Percentiles rank a stretch among this genome's conserved stretches.
These are phyloP conservation scores for Venturiaceae sp. DNA, from an alignment of 2,329 filamentous ascomycete genomes.

Conservation along the genomic window DNA sequence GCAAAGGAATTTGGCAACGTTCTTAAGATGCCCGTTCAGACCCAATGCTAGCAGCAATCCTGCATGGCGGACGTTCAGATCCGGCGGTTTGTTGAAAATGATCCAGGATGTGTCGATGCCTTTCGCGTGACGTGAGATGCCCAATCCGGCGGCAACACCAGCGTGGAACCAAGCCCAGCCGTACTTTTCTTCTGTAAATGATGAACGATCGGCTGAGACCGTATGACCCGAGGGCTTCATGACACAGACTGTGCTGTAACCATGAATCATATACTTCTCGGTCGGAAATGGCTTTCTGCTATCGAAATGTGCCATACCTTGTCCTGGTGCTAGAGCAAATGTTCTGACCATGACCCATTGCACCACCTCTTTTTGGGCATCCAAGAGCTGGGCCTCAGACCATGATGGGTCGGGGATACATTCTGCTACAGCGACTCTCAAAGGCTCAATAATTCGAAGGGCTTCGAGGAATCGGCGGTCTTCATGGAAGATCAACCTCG, in stretches of 20 bases:
- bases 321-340: slow-evolving; percentile 77
- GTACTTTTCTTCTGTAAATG: slow-evolving; percentile 91
- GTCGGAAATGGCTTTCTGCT: slow-evolving; percentile 82
- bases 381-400: slow-evolving; percentile 78
- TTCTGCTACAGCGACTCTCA: slow-evolving; percentile 68
- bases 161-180: slow-evolving; percentile 99
- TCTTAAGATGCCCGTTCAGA: slow-evolving; percentile 88
- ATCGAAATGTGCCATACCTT: slow-evolving; percentile 80
- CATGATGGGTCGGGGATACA: slow-evolving; percentile 65
- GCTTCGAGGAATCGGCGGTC: slow-evolving; percentile 86
- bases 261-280: slow-evolving; percentile 80
- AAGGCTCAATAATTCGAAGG: slow-evolving; percentile 73
- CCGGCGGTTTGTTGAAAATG: slow-evolving; percentile 89
- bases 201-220: slow-evolving; percentile 79
- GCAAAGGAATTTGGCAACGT: slow-evolving; percentile 92
- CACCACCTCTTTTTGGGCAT: slow-evolving; percentile 85
- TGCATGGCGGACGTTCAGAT: slow-evolving; percentile 91
- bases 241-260: slow-evolving; percentile 84
- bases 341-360: slow-evolving; percentile 80
- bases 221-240: slow-evolving; percentile 89
- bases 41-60: slow-evolving; percentile 86
- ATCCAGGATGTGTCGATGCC: slow-evolving; percentile 99
- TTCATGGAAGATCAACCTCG: slow-evolving; percentile 79
- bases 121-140: slow-evolving; percentile 80
- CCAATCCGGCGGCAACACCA: slow-evolving; percentile 83